Base-by-base conservation (phyloP, 768 basidiomycete species). In the Lactifluus subvellereus region DNA sequence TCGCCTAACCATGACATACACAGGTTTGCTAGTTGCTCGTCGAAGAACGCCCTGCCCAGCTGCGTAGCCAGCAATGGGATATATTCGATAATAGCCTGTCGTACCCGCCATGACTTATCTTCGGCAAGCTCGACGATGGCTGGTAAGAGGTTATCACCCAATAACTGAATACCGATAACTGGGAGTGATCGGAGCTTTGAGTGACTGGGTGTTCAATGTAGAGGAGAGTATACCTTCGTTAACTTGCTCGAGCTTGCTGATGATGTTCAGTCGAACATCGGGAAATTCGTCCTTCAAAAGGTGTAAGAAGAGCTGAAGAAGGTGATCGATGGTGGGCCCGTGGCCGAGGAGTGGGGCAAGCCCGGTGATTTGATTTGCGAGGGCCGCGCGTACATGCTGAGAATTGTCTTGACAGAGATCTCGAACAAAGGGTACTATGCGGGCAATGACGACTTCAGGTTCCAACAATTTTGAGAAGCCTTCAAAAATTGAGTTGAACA, bases 1-100 rank as follows among this genome's bases (percentile, higher is more conserved):
- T 99, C 97, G 8, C 95, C 95, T 66, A 99, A 75, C 97, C 97
- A 99, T 8, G 91, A 92, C 95, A 99, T 97, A 80, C 97, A 99
- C 33, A 99, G 80, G 70, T 91, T 94, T 32, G 91, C 92, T 49
- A 99, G 84, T 73, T 96, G 93, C 70, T 98, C 97, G 74, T 99
- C 95, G 73, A 99, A 99, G 78, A 98, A 98, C 32, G 88, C 80
- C 69, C 92, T 92, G 58, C 97, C 97, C 60, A 99, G 83, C 73
- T 99, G 97, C n/a, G 89, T 94, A 48, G 97, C 95, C 51, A 99
- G 88, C 22, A 98, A 84, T n/a, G 97, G 97, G 69, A 99, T 91
- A 77, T 99, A 98, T 76, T 98, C 97, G 75, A 99, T 99, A 78
- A 99, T 98, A 8, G 97, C 97, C 75, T 99, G 97, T 69, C 97